Conservation (phyloP, 345 rosid genomes). For the Raphanus raphanistrum region DNA sequence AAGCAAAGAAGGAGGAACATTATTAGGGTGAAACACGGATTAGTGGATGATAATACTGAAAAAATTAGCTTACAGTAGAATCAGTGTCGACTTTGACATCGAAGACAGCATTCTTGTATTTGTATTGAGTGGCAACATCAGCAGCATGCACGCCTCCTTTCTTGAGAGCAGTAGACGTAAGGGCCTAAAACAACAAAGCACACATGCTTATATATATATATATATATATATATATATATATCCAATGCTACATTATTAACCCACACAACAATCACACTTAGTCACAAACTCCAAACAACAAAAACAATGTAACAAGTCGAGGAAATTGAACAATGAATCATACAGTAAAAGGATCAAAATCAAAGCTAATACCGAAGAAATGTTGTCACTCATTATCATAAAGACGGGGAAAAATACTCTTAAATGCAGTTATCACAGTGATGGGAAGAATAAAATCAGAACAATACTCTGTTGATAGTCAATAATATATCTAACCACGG, state of each 20-base stretch:
- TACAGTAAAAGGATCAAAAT: too few species aligned
- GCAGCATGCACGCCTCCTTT: constrained; percentile 81
- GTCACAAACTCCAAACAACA: too few species aligned
- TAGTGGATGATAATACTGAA: not conserved
- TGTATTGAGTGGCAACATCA: constrained; percentile 77
- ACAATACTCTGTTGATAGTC: not conserved
- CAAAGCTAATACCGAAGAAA: not conserved
- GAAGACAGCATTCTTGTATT: constrained; percentile 63
- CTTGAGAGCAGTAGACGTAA: constrained; percentile 72
- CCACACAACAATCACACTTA: not conserved
- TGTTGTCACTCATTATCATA: not conserved
- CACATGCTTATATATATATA: not conserved
- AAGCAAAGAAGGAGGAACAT: constrained; percentile 4
- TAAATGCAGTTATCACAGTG: not conserved
- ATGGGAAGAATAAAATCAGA: not conserved
- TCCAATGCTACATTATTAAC: not conserved
- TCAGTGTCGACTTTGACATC: constrained; percentile 83
- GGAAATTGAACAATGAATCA: too few species aligned
- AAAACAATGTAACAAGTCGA: too few species aligned
- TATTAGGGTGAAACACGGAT: not conserved
- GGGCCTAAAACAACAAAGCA: constrained; percentile 51
- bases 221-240: not conserved
- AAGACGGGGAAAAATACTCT: not conserved
- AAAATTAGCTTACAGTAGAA: constrained; percentile 57
- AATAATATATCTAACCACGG: not conserved